A percentile compares a stretch with the other conserved stretches of the same genome.
Evolutionary conservation across 116 monocot genomes (phyloP).

Genomic region (Trichopus zeylanicus): DNA sequence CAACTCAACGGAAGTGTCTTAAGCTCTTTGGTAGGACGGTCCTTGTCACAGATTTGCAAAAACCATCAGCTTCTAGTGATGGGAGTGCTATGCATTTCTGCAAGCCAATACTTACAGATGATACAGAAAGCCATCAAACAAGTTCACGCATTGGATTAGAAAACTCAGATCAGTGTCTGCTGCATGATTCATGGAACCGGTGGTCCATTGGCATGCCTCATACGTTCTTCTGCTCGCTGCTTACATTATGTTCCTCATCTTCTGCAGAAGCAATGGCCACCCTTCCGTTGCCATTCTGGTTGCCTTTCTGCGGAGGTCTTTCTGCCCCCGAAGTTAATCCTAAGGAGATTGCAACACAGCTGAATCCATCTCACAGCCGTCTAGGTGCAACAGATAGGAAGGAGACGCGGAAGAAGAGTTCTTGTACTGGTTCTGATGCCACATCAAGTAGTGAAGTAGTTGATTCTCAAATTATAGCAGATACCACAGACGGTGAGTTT

Average conservation of each 20-base stretch:
- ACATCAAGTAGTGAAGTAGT: constrained; percentile 2
- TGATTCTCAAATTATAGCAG: constrained; percentile 15
- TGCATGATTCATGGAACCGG: not conserved
- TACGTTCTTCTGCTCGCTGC: not conserved
- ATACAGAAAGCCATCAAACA: not conserved
- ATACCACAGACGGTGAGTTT: not conserved
- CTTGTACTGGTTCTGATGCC: not conserved
- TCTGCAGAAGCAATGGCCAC: not conserved
- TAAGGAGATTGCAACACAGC: too few relatives aligned
- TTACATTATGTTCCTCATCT: not conserved
- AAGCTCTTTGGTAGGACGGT: constrained; percentile 12
- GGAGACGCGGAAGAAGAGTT: not conserved
- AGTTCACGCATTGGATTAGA: not conserved
- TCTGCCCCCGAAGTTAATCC: not conserved
- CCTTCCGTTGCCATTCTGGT: not conserved
- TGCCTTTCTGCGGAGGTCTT: not conserved
- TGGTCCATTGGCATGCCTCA: not conserved
- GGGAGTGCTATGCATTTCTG: not conserved
- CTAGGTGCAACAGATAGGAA: not conserved
- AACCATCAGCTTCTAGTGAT: not conserved
- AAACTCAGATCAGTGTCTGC: not conserved
- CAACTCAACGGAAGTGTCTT: not conserved
- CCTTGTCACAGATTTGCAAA: constrained; percentile 5
- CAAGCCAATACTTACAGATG: not conserved
- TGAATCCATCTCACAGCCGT: not conserved